Percentiles rank a stretch among this genome's conserved stretches.
These are phyloP conservation scores for Raffaelea ambrosiae DNA, from an alignment of 2,329 filamentous ascomycete genomes.

Conservation along the genomic window DNA sequence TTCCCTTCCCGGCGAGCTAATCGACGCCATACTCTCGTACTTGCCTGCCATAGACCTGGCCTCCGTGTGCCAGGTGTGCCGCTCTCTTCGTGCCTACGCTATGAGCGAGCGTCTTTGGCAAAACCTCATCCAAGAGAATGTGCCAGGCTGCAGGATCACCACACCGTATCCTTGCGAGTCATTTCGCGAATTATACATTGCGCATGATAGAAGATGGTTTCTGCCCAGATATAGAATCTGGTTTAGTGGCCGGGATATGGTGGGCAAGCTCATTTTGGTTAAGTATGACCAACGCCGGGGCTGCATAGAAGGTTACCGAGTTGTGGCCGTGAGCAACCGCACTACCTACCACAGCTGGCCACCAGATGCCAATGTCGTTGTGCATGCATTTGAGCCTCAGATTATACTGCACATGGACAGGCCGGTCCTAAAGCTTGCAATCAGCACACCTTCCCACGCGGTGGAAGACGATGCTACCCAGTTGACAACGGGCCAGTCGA, in stretches of 20 bases:
- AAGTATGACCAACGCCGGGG: slow-evolving; percentile 66
- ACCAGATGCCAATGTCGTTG: slow-evolving; percentile 54
- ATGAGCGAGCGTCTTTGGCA: slow-evolving; percentile 66
- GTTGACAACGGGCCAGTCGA: too few species aligned
- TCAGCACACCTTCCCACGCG: too few species aligned
- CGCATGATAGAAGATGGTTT: slow-evolving; percentile 80
- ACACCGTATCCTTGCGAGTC: slow-evolving; percentile 50
- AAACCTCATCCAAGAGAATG: slow-evolving; percentile 56
- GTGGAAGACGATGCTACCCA: too few species aligned
- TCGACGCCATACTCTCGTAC: slow-evolving; percentile 61
- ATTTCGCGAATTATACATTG: slow-evolving; percentile 63
- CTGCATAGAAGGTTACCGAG: slow-evolving; percentile 71
- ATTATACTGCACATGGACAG: slow-evolving; percentile 67
- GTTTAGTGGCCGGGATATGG: slow-evolving; percentile 69
- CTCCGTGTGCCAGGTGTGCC: slow-evolving; percentile 52
- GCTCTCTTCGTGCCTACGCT: slow-evolving; percentile 48
- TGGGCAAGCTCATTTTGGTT: slow-evolving; percentile 66
- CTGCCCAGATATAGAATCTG: slow-evolving; percentile 71
- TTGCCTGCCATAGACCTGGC: slow-evolving; percentile 58
- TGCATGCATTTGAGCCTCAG: slow-evolving; percentile 63
- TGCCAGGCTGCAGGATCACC: slow-evolving; percentile 47
- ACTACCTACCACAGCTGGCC: slow-evolving; percentile 56
- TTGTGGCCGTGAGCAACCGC: slow-evolving; percentile 56
- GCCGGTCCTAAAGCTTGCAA: slow-evolving; percentile 60
- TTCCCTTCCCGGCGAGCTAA: slow-evolving; percentile 62